Evolutionary conservation across 768 basidiomycete genomes (phyloP).

Genomic region (Serendipita vermifera): DNA sequence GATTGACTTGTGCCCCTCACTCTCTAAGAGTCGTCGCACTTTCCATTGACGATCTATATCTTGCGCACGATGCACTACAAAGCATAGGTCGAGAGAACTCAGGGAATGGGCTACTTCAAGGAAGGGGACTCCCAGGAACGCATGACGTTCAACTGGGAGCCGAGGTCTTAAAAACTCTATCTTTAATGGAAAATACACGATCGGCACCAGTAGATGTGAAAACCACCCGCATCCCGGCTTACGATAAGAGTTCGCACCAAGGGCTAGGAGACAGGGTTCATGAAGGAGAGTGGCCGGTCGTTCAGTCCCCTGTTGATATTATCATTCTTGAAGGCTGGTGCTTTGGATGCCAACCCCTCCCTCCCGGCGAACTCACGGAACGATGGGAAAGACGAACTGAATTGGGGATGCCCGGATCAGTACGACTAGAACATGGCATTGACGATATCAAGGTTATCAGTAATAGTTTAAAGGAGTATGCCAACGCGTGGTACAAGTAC

Average conservation of each 20-base stretch:
- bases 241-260: slow-evolving; percentile 70
- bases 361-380: slow-evolving; percentile 34
- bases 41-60: slow-evolving; percentile 79
- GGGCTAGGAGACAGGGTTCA: slow-evolving; percentile 76
- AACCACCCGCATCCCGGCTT: slow-evolving; percentile 51
- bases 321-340: slow-evolving; percentile 96
- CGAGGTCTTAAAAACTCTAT: slow-evolving; percentile 38
- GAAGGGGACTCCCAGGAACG: slow-evolving; percentile 88
- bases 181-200: slow-evolving; percentile 20
- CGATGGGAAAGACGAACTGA: slow-evolving; percentile 32
- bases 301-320: slow-evolving; percentile 52
- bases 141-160: slow-evolving; percentile 66
- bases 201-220: no score
- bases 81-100: slow-evolving; percentile 43
- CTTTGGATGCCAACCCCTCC: slow-evolving; percentile 68
- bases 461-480: slow-evolving; percentile 43
- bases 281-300: slow-evolving; percentile 29
- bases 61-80: slow-evolving; percentile 49
- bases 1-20: slow-evolving; percentile 31
- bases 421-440: slow-evolving; percentile 25
- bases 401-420: not conserved
- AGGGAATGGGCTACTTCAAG: slow-evolving; percentile 53
- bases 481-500: slow-evolving; percentile 46
- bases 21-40: slow-evolving; percentile 46
- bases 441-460: slow-evolving; percentile 33